Conservation (phyloP, 805 yeast genomes). For the Sungouiella blattae region DNA sequence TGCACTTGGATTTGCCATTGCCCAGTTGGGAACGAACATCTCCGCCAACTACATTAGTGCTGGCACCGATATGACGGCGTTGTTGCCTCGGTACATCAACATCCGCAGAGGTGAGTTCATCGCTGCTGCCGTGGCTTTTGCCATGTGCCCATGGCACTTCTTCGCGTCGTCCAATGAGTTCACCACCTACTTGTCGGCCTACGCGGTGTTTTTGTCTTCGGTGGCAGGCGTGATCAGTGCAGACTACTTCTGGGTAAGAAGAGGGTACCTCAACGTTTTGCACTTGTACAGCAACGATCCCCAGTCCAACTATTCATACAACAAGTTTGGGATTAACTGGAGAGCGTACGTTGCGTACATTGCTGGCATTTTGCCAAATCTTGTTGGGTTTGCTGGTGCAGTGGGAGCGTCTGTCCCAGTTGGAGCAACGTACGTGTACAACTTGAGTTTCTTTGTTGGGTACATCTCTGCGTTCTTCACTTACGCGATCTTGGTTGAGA, state of each 20-base stretch:
- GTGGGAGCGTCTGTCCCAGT: neutral
- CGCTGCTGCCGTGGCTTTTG: constrained; percentile 2
- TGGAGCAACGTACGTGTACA: constrained; percentile 1
- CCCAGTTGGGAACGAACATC: constrained; percentile 2
- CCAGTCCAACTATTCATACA: constrained; percentile 40
- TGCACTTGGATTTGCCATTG: constrained; percentile 2
- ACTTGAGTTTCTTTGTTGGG: constrained; percentile 3
- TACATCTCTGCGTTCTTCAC: constrained; percentile 1
- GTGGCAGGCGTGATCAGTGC: constrained; percentile 1
- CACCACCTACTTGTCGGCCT: constrained; percentile 3
- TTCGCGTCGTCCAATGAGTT: constrained; percentile 1
- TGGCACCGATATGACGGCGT: constrained; percentile 3
- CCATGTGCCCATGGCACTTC: constrained; percentile 3
- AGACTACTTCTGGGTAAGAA: constrained; percentile 29
- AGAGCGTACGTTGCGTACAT: constrained; percentile 21
- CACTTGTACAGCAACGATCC: constrained; percentile 35
- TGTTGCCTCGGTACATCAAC: constrained; percentile 3
- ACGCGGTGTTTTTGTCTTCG: constrained; percentile 2
- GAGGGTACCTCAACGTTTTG: constrained; percentile 36
- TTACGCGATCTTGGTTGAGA: constrained; percentile 1
- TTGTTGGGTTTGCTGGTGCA: constrained; percentile 2
- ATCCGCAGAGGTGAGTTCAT: constrained; percentile 3
- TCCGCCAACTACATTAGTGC: constrained; percentile 3
- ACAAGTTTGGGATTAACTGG: constrained; percentile 39
- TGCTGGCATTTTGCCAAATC: constrained; percentile 1